Evolutionary conservation across 2,329 filamentous ascomycete genomes (phyloP), one percentile per base, ranked within the genome.

Genomic region (Fusarium solani-melongenae): DNA sequence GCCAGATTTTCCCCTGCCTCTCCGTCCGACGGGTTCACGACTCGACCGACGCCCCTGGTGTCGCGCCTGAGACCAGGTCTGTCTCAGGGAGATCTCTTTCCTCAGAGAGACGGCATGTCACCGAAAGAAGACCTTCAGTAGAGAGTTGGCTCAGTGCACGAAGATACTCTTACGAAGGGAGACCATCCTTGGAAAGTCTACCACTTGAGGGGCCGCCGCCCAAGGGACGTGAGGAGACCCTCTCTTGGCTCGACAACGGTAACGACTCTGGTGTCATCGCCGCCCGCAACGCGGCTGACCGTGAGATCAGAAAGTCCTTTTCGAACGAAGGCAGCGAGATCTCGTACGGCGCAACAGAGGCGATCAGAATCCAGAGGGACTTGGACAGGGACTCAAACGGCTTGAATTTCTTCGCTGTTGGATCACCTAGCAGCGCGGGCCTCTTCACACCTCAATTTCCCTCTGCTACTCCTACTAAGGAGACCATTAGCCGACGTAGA

Each of bases 231-330:
- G 36, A 29, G 20, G 44, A 49, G 71, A 24, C 53, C 1, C 27
- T 27, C 4, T 12, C 6, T 9, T 66, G 49, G n/a, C 17, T 62
- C 1, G 14, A 33, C 4, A 11, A 17, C 12, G 61, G 69, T 2
- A 36, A 27, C 6, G 53, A 49, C 2, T 12, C 7, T 17, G 33
- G n/a, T 3, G 24, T 69, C 8, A 22, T 44, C 4, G 27, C 24
- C 9, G 65, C 58, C 12, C 53, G 62, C 20, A 58, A 66, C 8
- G 44, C 22, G 20, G 69, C 65, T 6, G 57, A 63, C 15, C 39
- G 34, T 9, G 39, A 66, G 27, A 36, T 66, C 20, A 36, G 46
- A 22, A 27, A 27, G 15, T 39, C 15, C 58, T 20, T 55, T 34
- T 8, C 46, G 55, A 44, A 6, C 4, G 12, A 49, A 27, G 8